Evolutionary conservation across 305 asterid species (phyloP).

Genomic region (Fraxinus sp.): DNA sequence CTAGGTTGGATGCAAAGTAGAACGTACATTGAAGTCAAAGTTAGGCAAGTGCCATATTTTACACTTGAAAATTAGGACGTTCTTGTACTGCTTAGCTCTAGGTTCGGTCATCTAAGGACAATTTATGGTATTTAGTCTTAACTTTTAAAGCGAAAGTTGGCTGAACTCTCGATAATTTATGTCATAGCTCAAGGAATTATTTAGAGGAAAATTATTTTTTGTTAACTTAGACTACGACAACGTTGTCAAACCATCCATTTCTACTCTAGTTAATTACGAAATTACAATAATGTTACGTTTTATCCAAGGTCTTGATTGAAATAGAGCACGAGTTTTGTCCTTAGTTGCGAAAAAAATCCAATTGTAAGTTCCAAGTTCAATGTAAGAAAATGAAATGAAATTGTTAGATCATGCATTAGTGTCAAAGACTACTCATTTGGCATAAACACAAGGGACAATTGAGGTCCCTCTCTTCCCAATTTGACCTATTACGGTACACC

Average conservation of each 20-base stretch:
- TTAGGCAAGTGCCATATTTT: neutral
- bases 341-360: neutral
- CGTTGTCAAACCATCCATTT: neutral
- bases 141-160: neutral
- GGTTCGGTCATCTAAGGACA: neutral
- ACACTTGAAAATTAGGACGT: neutral
- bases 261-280: neutral
- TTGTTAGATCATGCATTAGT: neutral
- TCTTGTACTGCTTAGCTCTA: neutral
- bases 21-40: neutral
- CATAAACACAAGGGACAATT: neutral
- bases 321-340: neutral
- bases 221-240: neutral
- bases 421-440: neutral
- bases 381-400: neutral
- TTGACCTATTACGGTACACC: neutral
- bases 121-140: neutral
- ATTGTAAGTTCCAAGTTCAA: neutral
- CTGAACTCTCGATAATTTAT: neutral
- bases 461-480: neutral
- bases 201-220: neutral
- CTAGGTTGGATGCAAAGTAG: neutral
- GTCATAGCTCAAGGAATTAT: neutral
- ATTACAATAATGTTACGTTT: neutral
- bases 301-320: neutral